Evolutionary conservation across 1,284 basidiomycete genomes (phyloP), one percentile per base, ranked within the genome.

Genomic region (Ustilago shanxiensis): DNA sequence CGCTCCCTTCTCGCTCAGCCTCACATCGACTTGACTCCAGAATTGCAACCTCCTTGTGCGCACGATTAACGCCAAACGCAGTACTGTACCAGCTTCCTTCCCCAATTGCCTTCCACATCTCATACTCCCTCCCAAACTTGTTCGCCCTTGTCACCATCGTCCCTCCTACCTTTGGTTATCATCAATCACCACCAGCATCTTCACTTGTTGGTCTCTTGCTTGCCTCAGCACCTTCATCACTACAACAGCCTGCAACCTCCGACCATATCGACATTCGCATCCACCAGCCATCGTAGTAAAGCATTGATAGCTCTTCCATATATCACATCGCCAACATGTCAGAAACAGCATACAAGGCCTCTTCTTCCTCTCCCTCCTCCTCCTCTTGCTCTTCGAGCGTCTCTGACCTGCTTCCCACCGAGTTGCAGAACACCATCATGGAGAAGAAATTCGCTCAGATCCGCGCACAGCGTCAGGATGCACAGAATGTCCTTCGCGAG

Each of bases 371-470:
- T 26, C 6, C 49, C 20, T 31, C 39, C 3, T 45, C 20, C 49
- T 41, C 33, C 45, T 49, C 45, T 18, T 26, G 51, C 14, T 18
- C 16, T 24, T 24, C 33, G 0, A 22, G 26, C 9, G 64, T 28
- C 41, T 60, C 66, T 3, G 61, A 72, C 39, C 29, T 64, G 31
- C 65, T 72, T 2, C 70, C 65, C 14, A 33, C 60, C 24, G 60
- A 66, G 7, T 44, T 72, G 7, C 70, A 64, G 39, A 53, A 64
- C 53, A 72, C 70, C 33, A 53, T 72, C 56, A 59, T 77, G 45
- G 70, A 70, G 54, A 3, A 50, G 4, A 73, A 73, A 47, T 77
- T 73, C 28, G 67, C 55, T 1, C 66, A 73, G 59, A 70, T 77
- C 61, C 61, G 60, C n/a, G 20, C 54, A 16, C 66, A 73, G 39